Evolutionary conservation across 768 basidiomycete species (phyloP).

Genomic region (Lentinus brumalis): DNA sequence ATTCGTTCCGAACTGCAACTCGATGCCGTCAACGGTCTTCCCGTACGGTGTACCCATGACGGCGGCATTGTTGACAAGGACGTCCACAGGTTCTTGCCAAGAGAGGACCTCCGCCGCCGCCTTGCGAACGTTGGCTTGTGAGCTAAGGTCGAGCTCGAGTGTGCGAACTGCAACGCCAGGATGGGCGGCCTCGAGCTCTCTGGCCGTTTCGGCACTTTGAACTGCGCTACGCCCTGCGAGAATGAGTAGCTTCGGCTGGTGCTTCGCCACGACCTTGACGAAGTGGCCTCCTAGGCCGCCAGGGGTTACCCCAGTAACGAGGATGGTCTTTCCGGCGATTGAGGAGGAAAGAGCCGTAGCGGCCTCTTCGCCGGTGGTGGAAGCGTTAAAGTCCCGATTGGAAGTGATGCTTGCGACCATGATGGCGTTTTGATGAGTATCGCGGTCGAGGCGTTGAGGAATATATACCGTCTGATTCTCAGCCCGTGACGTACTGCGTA

Average conservation of each 20-base stretch:
- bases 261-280: background rate
- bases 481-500: no score
- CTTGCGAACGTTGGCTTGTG: background rate
- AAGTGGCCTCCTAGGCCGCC: background rate
- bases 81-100: background rate
- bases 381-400: background rate
- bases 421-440: background rate
- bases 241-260: background rate
- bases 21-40: conserved; percentile 47
- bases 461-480: no score
- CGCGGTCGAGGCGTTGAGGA: no score
- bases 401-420: background rate
- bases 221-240: background rate
- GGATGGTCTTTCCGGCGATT: background rate
- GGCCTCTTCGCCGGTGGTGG: background rate
- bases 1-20: conserved; percentile 56
- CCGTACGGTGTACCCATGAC: background rate
- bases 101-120: background rate
- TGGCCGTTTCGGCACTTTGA: background rate
- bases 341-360: background rate
- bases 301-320: background rate
- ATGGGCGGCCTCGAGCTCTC: background rate
- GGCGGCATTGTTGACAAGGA: background rate
- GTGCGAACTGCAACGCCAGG: background rate
- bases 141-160: background rate